These are phyloP conservation scores for Lactarius sp. DNA, from an alignment of 768 basidiomycete genomes.

Conservation along the genomic window DNA sequence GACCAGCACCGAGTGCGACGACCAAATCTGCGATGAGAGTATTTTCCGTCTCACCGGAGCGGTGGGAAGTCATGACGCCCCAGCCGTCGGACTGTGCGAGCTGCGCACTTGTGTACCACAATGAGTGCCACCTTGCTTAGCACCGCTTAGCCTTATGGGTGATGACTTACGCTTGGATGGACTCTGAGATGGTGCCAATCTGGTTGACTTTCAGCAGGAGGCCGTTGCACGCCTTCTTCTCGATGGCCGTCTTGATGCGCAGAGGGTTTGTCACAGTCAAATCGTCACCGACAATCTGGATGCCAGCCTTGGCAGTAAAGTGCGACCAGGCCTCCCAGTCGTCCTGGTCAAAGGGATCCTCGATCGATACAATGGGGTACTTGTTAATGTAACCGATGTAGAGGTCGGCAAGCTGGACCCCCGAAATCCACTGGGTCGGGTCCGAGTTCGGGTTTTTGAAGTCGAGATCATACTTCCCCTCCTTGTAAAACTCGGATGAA, in stretches of 20 bases:
- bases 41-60: constrained; percentile 97
- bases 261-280: constrained; percentile 96
- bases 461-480: constrained; percentile 98
- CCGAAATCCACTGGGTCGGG: constrained; percentile 92
- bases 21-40: constrained; percentile 94
- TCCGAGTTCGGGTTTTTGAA: constrained; percentile 99
- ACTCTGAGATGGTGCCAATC: constrained; percentile 98
- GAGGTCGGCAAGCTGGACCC: constrained; percentile 85
- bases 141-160: neutral
- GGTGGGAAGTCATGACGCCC: constrained; percentile 99
- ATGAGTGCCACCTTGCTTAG: neutral
- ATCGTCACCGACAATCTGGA: constrained; percentile 95
- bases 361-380: constrained; percentile 94
- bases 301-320: constrained; percentile 72
- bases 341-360: constrained; percentile 99
- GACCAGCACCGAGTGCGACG: constrained; percentile 86
- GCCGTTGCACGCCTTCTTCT: constrained; percentile 99
- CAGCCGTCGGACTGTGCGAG: constrained; percentile 93
- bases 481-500: constrained; percentile 99
- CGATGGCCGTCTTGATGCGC: constrained; percentile 97
- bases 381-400: constrained; percentile 84
- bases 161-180: constrained; percentile 87
- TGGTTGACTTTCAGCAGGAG: constrained; percentile 99
- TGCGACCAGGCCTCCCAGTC: constrained; percentile 98
- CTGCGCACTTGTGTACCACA: constrained; percentile 60